These are phyloP conservation scores for Microbotryum lychnidis-dioicae DNA, from an alignment of 1,284 basidiomycete genomes.

Conservation along the genomic window DNA sequence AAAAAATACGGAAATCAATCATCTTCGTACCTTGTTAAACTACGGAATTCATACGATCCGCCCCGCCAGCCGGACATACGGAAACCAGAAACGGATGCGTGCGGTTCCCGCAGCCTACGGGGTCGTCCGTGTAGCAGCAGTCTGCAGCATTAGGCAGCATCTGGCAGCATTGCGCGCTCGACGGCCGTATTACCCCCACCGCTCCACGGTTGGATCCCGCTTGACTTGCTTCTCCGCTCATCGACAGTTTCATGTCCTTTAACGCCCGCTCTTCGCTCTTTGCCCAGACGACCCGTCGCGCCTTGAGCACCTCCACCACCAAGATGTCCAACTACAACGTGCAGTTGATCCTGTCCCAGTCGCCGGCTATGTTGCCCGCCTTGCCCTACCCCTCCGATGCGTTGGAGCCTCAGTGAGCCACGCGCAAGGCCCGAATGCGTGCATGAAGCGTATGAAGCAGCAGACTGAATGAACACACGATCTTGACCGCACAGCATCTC, in stretches of 20 bases:
- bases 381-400: slow-evolving; percentile 88
- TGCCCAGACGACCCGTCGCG: slow-evolving; percentile 1
- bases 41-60: too few relatives aligned
- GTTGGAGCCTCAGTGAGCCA: slow-evolving; percentile 35
- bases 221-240: neutral
- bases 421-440: neutral
- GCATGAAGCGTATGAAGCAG: neutral
- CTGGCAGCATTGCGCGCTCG: too few relatives aligned
- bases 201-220: too few relatives aligned
- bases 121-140: too few relatives aligned
- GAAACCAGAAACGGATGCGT: too few relatives aligned
- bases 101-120: too few relatives aligned
- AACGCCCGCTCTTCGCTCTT: neutral
- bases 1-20: too few relatives aligned
- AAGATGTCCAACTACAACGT: slow-evolving; percentile 4
- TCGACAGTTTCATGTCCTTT: neutral
- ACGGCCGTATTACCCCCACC: too few relatives aligned
- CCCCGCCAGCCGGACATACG: too few relatives aligned
- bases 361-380: slow-evolving; percentile 57
- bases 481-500: neutral
- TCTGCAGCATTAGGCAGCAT: too few relatives aligned
- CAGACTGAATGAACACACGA: neutral
- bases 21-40: too few relatives aligned
- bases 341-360: neutral
- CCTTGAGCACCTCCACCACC: slow-evolving; percentile 14